Conservation (phyloP, 345 rosid species). For the Murraya paniculata region DNA sequence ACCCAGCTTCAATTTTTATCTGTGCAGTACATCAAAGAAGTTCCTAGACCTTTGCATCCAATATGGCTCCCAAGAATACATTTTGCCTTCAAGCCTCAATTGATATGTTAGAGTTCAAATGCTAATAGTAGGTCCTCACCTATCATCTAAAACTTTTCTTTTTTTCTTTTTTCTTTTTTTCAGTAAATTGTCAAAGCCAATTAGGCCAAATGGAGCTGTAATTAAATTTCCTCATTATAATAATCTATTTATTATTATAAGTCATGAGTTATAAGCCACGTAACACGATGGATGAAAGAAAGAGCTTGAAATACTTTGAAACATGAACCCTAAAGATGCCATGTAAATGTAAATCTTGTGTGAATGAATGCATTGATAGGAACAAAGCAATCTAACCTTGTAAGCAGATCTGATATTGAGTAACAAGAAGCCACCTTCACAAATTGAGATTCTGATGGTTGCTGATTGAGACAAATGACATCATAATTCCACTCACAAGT, state of each 20-base stretch:
- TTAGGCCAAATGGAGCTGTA: not conserved
- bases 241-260: not conserved
- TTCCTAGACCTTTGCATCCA: not conserved
- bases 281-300: not conserved
- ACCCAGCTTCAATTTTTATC: not conserved
- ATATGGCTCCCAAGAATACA: not conserved
- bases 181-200: not conserved
- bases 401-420: constrained; percentile 63
- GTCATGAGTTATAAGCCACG: not conserved
- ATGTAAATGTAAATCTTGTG: not conserved
- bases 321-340: not conserved
- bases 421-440: constrained; percentile 76
- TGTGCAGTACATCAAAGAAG: not conserved
- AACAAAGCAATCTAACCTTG: constrained; percentile 45
- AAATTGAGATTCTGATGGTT: constrained; percentile 60
- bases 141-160: not conserved
- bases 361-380: not conserved
- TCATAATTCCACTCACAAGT: constrained; percentile 4
- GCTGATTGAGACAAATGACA: constrained; percentile 38
- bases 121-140: not conserved
- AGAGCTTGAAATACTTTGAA: not conserved
- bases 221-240: not conserved
- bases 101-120: not conserved
- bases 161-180: not conserved
- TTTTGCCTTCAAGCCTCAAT: not conserved